phyloP scores from a whole-genome alignment of 495 filamentous ascomycete species.

The Podospora anserina region DNA sequence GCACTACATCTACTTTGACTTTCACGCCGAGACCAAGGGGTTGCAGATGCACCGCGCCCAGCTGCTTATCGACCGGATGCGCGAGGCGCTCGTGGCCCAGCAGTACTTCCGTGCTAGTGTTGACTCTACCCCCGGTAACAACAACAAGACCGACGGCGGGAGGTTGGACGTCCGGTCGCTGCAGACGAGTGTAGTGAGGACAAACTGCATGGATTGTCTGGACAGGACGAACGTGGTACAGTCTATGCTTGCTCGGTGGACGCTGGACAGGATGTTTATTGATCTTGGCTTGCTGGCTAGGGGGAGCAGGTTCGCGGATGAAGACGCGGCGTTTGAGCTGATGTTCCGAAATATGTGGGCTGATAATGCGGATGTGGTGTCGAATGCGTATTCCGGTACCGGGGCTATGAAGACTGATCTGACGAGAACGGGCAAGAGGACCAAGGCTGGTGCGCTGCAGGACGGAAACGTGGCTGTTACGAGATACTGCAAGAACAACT shows the following conservation, averaged over 20 bases:
- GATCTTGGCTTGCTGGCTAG: constrained; percentile 72
- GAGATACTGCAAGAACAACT: constrained; percentile 87
- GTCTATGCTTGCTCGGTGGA: constrained; percentile 86
- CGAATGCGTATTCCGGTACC: constrained; percentile 87
- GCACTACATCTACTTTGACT: constrained; percentile 97
- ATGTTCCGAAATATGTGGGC: constrained; percentile 96
- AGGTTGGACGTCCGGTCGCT: constrained; percentile 71
- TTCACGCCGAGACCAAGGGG: constrained; percentile 94
- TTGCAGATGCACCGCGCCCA: constrained; percentile 89
- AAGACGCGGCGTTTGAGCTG: constrained; percentile 74
- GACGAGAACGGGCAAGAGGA: constrained; percentile 83
- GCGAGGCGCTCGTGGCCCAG: constrained; percentile 65
- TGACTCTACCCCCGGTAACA: constrained; percentile 58
- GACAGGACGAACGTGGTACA: constrained; percentile 98
- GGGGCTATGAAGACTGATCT: constrained; percentile 96
- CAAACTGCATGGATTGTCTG: constrained; percentile 98
- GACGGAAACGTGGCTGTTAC: constrained; percentile 80
- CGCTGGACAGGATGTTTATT: constrained; percentile 77
- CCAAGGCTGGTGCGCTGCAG: constrained; percentile 73
- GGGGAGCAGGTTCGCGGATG: constrained; percentile 64
- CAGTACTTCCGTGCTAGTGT: constrained; percentile 92
- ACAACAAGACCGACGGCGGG: constrained; percentile 50
- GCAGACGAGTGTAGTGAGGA: constrained; percentile 86
- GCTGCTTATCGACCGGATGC: constrained; percentile 75
- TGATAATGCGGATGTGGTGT: constrained; percentile 95